phyloP scores from a whole-genome alignment of 345 rosid species.

The Lepidium aucheri region DNA sequence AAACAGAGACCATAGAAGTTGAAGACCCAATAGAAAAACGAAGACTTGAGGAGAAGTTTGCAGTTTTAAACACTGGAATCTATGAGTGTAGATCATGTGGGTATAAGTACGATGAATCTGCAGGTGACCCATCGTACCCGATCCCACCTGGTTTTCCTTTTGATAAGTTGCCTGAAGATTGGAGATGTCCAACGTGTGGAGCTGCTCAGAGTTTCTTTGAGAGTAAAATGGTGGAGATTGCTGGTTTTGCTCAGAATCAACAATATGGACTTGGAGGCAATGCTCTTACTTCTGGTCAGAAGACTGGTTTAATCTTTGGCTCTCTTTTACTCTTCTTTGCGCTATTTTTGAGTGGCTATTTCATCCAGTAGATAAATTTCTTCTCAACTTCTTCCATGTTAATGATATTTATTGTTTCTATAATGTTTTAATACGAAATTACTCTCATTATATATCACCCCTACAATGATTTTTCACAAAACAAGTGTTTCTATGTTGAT shows the following conservation, averaged over 20 bases:
- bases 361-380: constrained; percentile 42
- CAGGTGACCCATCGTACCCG: constrained; percentile 84
- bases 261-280: constrained; percentile 87
- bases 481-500: too few relatives aligned
- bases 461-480: background rate
- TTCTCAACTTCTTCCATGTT: background rate
- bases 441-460: background rate
- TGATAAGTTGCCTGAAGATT: constrained; percentile 72
- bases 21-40: constrained; percentile 17
- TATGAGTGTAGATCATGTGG: constrained; percentile 96
- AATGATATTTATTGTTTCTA: background rate
- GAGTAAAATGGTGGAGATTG: constrained; percentile 94
- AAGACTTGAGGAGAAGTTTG: constrained; percentile 84
- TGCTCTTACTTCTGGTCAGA: constrained; percentile 84
- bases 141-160: constrained; percentile 83
- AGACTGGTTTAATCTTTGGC: constrained; percentile 76
- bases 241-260: constrained; percentile 96
- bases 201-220: constrained; percentile 76
- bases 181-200: constrained; percentile 97
- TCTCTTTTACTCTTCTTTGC: constrained; percentile 54
- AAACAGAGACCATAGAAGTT: constrained; percentile 4
- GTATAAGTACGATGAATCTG: constrained; percentile 75
- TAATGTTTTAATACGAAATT: background rate
- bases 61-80: constrained; percentile 88
- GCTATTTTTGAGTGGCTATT: constrained; percentile 76